A percentile compares a stretch with the other conserved stretches of the same genome.
These are phyloP conservation scores for Saussurea involucrata DNA, from an alignment of 129 eudicot genomes.

Conservation along the genomic window DNA sequence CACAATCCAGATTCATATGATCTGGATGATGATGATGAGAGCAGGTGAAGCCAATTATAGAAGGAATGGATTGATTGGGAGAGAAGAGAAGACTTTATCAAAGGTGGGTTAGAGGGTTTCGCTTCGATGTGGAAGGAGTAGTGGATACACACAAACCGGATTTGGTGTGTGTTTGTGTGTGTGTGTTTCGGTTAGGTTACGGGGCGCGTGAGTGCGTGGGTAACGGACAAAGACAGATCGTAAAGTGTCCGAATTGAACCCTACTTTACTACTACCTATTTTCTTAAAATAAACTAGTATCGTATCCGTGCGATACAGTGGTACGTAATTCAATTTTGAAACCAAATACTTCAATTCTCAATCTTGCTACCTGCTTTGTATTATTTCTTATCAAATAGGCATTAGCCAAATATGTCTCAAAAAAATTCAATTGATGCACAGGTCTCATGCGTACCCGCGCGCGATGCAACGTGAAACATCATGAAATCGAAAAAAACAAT, in stretches of 20 bases:
- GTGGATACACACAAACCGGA: slow-evolving; percentile 25
- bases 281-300: too few species aligned
- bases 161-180: slow-evolving; percentile 16
- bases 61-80: not conserved
- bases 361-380: too few species aligned
- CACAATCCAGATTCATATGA: slow-evolving; percentile 38
- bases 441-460: too few species aligned
- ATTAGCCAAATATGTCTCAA: too few species aligned
- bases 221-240: slow-evolving; percentile 3
- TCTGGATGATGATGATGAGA: not conserved
- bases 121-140: slow-evolving; percentile 9
- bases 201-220: slow-evolving; percentile 19
- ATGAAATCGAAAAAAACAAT: too few species aligned
- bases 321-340: too few species aligned
- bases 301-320: too few species aligned
- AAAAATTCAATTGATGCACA: too few species aligned
- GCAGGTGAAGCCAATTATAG: not conserved
- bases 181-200: not conserved
- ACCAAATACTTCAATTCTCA: too few species aligned
- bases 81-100: not conserved
- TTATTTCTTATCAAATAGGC: too few species aligned
- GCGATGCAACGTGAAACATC: too few species aligned
- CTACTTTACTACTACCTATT: too few species aligned
- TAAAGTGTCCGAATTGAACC: not conserved
- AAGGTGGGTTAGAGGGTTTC: slow-evolving; percentile 3